A percentile compares a stretch with the other conserved stretches of the same genome.
phyloP scores from a whole-genome alignment of 345 rosid genomes.

The Cardiospermum halicacabum region DNA sequence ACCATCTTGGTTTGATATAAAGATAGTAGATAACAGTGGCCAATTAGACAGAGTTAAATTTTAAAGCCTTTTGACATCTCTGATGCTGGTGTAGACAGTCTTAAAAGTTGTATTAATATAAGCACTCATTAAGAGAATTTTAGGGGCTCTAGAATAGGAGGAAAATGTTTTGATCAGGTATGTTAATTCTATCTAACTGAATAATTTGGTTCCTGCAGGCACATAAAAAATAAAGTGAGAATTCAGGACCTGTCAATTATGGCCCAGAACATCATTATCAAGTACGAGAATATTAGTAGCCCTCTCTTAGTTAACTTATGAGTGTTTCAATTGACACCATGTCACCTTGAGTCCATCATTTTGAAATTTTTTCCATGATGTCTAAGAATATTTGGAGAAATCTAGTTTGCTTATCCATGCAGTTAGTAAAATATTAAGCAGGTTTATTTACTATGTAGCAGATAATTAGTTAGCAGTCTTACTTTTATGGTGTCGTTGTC shows the following conservation, averaged over 20 bases:
- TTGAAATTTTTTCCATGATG: not conserved
- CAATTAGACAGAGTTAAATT: not conserved
- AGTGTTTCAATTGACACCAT: constrained; percentile 10
- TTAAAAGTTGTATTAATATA: not conserved
- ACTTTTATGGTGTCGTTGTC: not conserved
- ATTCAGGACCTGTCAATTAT: constrained; percentile 40
- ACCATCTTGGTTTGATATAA: too few species aligned
- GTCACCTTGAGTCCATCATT: not conserved
- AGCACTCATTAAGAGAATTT: not conserved
- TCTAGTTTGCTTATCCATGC: not conserved
- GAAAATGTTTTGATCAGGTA: constrained; percentile 21
- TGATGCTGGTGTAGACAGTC: not conserved
- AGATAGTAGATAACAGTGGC: not conserved
- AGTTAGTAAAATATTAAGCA: not conserved
- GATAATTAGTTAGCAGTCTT: not conserved
- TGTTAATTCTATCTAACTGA: constrained; percentile 35
- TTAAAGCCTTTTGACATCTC: not conserved
- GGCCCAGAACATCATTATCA: constrained; percentile 59
- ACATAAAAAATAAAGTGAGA: constrained; percentile 61
- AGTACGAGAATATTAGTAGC: constrained; percentile 46
- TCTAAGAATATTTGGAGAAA: not conserved
- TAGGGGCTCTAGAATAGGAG: not conserved
- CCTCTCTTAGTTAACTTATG: constrained; percentile 24
- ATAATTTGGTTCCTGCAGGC: constrained; percentile 96
- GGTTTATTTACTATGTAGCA: not conserved